Conservation (phyloP, 106 monocot species). For the Apostasia ramifera region DNA sequence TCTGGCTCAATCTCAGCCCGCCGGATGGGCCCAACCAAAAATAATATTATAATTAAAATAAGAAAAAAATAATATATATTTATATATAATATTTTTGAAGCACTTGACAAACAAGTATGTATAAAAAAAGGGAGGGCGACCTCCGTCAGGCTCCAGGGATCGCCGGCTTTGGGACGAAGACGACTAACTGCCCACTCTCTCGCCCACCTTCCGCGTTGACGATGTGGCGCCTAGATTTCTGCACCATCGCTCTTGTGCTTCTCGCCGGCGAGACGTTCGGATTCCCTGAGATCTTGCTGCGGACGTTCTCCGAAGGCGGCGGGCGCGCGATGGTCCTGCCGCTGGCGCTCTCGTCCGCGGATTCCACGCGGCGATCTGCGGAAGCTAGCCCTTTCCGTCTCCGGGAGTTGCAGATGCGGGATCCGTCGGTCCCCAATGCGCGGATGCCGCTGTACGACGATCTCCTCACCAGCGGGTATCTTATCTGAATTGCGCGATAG, state of each 20-base stretch:
- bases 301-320: background rate
- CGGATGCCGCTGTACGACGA: constrained; percentile 64
- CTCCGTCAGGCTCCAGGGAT: background rate
- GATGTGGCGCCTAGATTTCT: background rate
- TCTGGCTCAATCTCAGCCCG: too few species aligned
- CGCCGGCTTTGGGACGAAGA: too few species aligned
- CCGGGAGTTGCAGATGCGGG: background rate
- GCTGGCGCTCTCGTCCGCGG: background rate
- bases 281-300: background rate
- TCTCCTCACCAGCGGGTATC: constrained; percentile 67
- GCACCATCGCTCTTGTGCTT: background rate
- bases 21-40: too few species aligned
- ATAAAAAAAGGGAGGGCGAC: too few species aligned
- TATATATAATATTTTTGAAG: too few species aligned
- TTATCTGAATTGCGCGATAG: background rate
- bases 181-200: background rate
- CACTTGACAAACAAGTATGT: too few species aligned
- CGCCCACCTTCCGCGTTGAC: background rate
- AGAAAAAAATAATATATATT: too few species aligned
- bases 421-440: constrained; percentile 11
- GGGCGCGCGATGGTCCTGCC: constrained; percentile 2
- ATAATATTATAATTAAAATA: too few species aligned
- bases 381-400: background rate
- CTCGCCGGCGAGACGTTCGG: background rate
- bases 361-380: constrained; percentile 1